Evolutionary conservation across 345 rosid species (phyloP).

Genomic region (Lepidium didymum): DNA sequence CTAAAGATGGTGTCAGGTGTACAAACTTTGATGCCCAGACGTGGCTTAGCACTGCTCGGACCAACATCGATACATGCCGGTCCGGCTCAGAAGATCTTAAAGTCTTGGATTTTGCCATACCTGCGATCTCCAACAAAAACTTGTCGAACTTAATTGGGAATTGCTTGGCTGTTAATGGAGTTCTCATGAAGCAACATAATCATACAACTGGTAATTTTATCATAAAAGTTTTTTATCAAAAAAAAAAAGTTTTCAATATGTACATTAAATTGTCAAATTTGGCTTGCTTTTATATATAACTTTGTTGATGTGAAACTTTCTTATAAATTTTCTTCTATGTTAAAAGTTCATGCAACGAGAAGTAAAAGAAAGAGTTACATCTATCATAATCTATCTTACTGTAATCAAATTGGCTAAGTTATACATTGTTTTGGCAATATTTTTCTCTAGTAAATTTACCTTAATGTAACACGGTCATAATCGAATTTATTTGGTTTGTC

Average conservation of each 20-base stretch:
- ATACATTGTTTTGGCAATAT: neutral
- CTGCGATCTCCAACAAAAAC: slow-evolving; percentile 53
- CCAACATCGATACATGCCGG: slow-evolving; percentile 67
- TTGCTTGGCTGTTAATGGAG: slow-evolving; percentile 49
- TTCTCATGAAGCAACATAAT: slow-evolving; percentile 31
- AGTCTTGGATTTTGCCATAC: slow-evolving; percentile 39
- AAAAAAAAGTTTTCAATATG: too few species aligned
- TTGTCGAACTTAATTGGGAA: slow-evolving; percentile 60
- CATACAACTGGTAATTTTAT: slow-evolving; percentile 24
- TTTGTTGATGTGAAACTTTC: neutral
- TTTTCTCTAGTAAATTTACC: neutral
- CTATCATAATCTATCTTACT: neutral
- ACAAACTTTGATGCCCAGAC: slow-evolving; percentile 62
- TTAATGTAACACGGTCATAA: slow-evolving; percentile 3
- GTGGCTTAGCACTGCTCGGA: slow-evolving; percentile 84
- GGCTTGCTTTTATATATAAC: neutral
- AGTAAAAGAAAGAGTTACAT: neutral
- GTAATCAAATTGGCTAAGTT: neutral
- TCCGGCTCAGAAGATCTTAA: slow-evolving; percentile 59
- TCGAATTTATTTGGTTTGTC: neutral
- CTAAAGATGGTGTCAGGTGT: slow-evolving; percentile 28
- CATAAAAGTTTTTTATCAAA: neutral
- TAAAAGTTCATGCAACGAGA: neutral
- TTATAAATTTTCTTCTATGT: neutral
- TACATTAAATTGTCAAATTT: neutral